phyloP scores from a whole-genome alignment of 2,329 filamentous ascomycete genomes.

The Penicillium sp. region DNA sequence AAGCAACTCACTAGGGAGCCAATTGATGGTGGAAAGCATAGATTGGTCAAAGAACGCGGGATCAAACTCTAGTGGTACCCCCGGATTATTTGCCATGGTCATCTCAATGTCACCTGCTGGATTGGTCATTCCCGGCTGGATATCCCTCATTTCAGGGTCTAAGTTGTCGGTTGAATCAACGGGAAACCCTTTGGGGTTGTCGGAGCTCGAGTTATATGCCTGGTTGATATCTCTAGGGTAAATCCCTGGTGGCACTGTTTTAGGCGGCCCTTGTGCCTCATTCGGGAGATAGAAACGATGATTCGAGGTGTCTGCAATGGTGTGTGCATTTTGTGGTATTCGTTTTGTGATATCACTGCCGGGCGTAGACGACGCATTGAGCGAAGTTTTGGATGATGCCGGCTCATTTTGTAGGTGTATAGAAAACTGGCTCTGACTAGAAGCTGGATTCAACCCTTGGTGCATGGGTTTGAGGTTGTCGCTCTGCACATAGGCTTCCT shows the following conservation, averaged over 20 bases:
- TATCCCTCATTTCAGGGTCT: constrained; percentile 8
- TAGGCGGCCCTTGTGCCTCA: constrained; percentile 8
- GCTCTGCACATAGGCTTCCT: constrained; percentile 9
- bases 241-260: constrained; percentile 5
- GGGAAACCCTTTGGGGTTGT: constrained; percentile 12
- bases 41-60: constrained; percentile 28
- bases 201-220: constrained; percentile 13
- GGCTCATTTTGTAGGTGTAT: not conserved
- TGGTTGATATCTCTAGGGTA: constrained; percentile 1
- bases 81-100: constrained; percentile 15
- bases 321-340: constrained; percentile 1
- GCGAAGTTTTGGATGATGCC: not conserved
- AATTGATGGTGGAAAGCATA: constrained; percentile 36
- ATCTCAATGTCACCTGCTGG: constrained; percentile 21
- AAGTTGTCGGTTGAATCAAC: constrained; percentile 5
- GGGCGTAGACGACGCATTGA: not conserved
- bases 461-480: constrained; percentile 2
- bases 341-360: not conserved
- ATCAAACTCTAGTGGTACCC: constrained; percentile 25
- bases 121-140: constrained; percentile 9
- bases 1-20: constrained; percentile 36
- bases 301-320: constrained; percentile 1
- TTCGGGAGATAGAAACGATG: constrained; percentile 8
- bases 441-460: not conserved
- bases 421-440: constrained; percentile 11